These are phyloP conservation scores for Boletus coccyginus DNA, from an alignment of 768 basidiomycete genomes.

Conservation along the genomic window DNA sequence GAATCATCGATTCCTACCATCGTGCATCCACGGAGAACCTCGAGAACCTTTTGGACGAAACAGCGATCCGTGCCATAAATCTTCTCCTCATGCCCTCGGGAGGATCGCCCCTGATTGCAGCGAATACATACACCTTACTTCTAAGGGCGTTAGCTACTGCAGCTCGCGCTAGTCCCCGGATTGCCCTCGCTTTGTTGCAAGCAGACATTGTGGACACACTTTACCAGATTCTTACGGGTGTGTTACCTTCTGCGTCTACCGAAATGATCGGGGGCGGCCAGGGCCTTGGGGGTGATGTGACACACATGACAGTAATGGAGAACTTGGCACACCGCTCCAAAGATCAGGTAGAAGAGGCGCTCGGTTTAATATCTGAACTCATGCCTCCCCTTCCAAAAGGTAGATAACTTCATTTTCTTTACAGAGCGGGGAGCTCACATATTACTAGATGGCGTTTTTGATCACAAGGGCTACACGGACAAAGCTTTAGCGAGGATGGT, in stretches of 20 bases:
- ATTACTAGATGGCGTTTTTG: constrained; percentile 85
- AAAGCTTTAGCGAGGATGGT: constrained; percentile 73
- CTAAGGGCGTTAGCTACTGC: constrained; percentile 86
- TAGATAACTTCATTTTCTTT: constrained; percentile 25
- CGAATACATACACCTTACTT: constrained; percentile 85
- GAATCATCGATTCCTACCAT: constrained; percentile 89
- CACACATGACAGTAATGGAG: constrained; percentile 98
- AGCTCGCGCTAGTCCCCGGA: constrained; percentile 83
- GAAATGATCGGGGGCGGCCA: constrained; percentile 60
- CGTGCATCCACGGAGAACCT: constrained; percentile 82
- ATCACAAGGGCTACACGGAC: constrained; percentile 87
- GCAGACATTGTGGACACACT: constrained; percentile 90
- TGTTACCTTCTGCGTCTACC: constrained; percentile 66
- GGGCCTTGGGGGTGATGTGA: constrained; percentile 82
- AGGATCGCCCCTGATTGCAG: constrained; percentile 80
- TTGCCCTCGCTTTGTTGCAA: constrained; percentile 82
- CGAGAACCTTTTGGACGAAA: constrained; percentile 79
- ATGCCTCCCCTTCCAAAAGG: constrained; percentile 94
- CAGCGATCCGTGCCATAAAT: constrained; percentile 80
- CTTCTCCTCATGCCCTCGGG: constrained; percentile 81
- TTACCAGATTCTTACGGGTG: constrained; percentile 94
- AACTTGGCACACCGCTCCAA: constrained; percentile 95
- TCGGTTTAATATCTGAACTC: constrained; percentile 86
- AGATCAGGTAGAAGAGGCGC: constrained; percentile 93
- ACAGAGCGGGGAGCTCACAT: constrained; percentile 1